Percentiles rank a stretch among this genome's conserved stretches.
Conservation (phyloP, 1,139 yeast species). For the Saccharomyces hybrid region DNA sequence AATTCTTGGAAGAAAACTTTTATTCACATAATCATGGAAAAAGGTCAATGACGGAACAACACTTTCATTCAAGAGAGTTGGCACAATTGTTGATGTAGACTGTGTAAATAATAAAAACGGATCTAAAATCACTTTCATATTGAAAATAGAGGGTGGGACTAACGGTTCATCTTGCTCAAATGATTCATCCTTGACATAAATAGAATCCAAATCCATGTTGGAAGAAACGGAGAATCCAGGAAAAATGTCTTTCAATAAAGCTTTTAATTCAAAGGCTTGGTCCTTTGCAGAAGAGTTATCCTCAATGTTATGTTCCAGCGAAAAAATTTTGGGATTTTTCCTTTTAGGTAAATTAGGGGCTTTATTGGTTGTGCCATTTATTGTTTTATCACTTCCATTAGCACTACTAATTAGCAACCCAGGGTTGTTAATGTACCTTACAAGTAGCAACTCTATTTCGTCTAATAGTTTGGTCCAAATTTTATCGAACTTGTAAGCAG, state of each 20-base stretch:
- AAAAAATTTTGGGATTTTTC: slow-evolving; percentile 35
- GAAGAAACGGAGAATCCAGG: slow-evolving; percentile 48
- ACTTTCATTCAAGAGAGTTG: slow-evolving; percentile 26
- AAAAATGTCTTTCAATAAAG: slow-evolving; percentile 49
- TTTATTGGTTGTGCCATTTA: slow-evolving; percentile 5
- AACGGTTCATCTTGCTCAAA: slow-evolving; percentile 56
- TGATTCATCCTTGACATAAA: slow-evolving; percentile 53
- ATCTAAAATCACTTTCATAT: slow-evolving; percentile 61
- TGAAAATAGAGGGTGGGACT: slow-evolving; percentile 69
- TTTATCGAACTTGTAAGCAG: slow-evolving; percentile 40
- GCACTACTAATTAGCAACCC: slow-evolving; percentile 6
- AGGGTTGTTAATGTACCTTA: slow-evolving; percentile 20
- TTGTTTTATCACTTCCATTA: slow-evolving; percentile 5
- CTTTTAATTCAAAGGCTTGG: slow-evolving; percentile 40
- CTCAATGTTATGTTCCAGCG: slow-evolving; percentile 29
- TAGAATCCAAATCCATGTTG: slow-evolving; percentile 34
- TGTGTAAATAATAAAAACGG: slow-evolving; percentile 45
- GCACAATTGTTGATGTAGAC: slow-evolving; percentile 42
- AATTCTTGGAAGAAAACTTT: slow-evolving; percentile 57
- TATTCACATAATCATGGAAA: slow-evolving; percentile 57
- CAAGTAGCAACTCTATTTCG: slow-evolving; percentile 46
- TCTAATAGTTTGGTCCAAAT: slow-evolving; percentile 53
- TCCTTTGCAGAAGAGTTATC: slow-evolving; percentile 31
- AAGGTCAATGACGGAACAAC: slow-evolving; percentile 37
- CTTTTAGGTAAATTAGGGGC: slow-evolving; percentile 13